Conservation (phyloP, 208 protist species). For the Acanthamoeba lenticulata region DNA sequence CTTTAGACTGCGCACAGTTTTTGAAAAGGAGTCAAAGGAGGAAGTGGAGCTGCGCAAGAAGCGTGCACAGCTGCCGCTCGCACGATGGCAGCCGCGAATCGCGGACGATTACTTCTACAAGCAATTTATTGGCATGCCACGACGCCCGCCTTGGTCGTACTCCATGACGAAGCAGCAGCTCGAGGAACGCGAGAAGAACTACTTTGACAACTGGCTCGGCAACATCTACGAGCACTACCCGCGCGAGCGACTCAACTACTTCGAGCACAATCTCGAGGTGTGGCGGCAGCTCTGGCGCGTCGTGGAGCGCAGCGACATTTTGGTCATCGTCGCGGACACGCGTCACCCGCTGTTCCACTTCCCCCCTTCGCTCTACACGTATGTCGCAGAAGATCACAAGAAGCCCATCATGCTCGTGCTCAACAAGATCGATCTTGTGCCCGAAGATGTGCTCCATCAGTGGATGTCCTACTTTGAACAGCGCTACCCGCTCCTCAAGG, state of each 20-base stretch:
- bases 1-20: constrained; percentile 77
- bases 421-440: constrained; percentile 92
- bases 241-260: constrained; percentile 89
- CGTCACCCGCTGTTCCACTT: constrained; percentile 96
- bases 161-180: constrained; percentile 72
- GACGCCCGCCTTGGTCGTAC: constrained; percentile 79
- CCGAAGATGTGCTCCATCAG: constrained; percentile 65
- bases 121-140: constrained; percentile 76
- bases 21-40: constrained; percentile 78
- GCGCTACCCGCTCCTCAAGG: constrained; percentile 71
- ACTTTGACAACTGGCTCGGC: constrained; percentile 80
- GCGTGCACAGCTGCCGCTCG: constrained; percentile 59
- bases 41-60: constrained; percentile 78
- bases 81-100: constrained; percentile 34
- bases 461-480: constrained; percentile 78
- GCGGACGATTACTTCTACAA: constrained; percentile 57
- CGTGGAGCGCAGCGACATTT: constrained; percentile 94
- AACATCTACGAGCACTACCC: constrained; percentile 75
- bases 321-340: constrained; percentile 94
- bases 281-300: constrained; percentile 98
- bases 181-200: constrained; percentile 75
- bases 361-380: constrained; percentile 92
- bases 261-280: constrained; percentile 97
- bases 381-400: constrained; percentile 88
- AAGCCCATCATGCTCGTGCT: constrained; percentile 95